Conservation (phyloP, 108 stramenopile species). For the Pseudonitzschia multiseries region DNA sequence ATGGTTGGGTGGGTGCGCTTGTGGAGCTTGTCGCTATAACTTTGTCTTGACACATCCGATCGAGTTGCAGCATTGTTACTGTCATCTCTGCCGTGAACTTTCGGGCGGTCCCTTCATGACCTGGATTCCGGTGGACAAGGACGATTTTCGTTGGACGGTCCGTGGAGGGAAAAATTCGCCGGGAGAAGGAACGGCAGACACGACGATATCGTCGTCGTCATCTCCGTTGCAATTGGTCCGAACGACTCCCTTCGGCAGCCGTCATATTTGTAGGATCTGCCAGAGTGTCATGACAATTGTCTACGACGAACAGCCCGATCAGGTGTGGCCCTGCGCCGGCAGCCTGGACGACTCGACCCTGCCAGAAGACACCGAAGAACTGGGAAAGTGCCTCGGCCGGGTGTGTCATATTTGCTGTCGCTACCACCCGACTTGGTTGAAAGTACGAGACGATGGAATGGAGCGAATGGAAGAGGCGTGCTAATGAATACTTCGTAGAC, state of each 20-base stretch:
- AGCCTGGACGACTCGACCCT: slow-evolving; percentile 34
- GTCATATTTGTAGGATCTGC: slow-evolving; percentile 39
- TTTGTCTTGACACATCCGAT: slow-evolving; percentile 16
- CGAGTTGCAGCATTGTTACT: slow-evolving; percentile 49
- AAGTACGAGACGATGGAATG: slow-evolving; percentile 31
- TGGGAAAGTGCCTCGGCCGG: slow-evolving; percentile 23
- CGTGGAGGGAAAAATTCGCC: not conserved
- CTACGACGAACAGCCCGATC: slow-evolving; percentile 42
- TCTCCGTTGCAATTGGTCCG: slow-evolving; percentile 18
- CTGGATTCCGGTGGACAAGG: slow-evolving; percentile 40
- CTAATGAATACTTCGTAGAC: not conserved
- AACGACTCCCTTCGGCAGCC: slow-evolving; percentile 34
- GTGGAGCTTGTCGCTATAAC: slow-evolving; percentile 31
- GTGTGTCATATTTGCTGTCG: slow-evolving; percentile 46
- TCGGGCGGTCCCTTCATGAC: slow-evolving; percentile 39
- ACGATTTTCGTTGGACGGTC: slow-evolving; percentile 27
- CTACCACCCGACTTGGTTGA: slow-evolving; percentile 36
- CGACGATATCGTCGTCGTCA: not conserved
- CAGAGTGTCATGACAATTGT: slow-evolving; percentile 44
- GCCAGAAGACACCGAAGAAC: slow-evolving; percentile 12
- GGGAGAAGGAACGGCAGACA: not conserved
- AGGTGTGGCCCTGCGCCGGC: slow-evolving; percentile 41
- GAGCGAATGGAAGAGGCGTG: slow-evolving; percentile 34
- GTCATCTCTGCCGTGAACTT: slow-evolving; percentile 36
- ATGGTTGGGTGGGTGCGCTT: slow-evolving; percentile 26